A percentile compares a stretch with the other conserved stretches of the same genome.
These are phyloP conservation scores for Rhypophila decipiens DNA, from an alignment of 495 filamentous ascomycete species.

Conservation along the genomic window DNA sequence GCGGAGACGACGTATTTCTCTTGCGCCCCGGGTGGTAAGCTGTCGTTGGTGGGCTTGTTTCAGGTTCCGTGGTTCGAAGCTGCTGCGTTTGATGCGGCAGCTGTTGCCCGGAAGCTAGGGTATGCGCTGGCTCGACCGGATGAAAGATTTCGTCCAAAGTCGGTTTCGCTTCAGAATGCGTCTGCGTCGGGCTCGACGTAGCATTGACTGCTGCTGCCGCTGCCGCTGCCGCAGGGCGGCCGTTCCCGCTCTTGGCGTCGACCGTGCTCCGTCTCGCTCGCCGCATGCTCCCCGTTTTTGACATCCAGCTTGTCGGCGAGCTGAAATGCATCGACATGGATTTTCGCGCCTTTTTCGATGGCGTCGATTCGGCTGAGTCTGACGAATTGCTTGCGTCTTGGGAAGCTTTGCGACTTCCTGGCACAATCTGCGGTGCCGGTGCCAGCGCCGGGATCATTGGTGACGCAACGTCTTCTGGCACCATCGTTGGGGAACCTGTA, in stretches of 20 bases:
- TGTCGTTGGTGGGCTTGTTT: too few species aligned
- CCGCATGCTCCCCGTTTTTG: conserved; percentile 42
- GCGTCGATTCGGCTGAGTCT: conserved; percentile 18
- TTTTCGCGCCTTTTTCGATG: conserved; percentile 36
- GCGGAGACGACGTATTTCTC: conserved; percentile 47
- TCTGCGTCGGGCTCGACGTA: conserved; percentile 14
- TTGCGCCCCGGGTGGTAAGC: conserved; percentile 30
- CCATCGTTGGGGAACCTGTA: conserved; percentile 7
- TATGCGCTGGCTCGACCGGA: conserved; percentile 8
- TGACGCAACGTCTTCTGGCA: conserved; percentile 8
- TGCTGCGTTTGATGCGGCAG: conserved; percentile 14
- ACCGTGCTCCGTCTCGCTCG: conserved; percentile 35
- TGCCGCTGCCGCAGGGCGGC: conserved; percentile 42
- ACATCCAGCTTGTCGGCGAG: conserved; percentile 43
- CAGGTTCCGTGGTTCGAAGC: too few species aligned
- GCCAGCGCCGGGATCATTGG: too few species aligned
- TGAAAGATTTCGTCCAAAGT: conserved; percentile 17
- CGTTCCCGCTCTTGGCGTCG: conserved; percentile 29
- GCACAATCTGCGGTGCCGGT: not conserved
- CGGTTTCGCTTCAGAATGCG: conserved; percentile 15
- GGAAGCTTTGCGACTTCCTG: conserved; percentile 3
- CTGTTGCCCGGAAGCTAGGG: conserved; percentile 11
- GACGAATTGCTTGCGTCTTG: conserved; percentile 13
- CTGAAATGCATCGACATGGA: conserved; percentile 51
- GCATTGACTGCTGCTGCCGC: too few species aligned